phyloP scores from a whole-genome alignment of 371 early-diverging fungal genomes.

The Circinella umbellata region DNA sequence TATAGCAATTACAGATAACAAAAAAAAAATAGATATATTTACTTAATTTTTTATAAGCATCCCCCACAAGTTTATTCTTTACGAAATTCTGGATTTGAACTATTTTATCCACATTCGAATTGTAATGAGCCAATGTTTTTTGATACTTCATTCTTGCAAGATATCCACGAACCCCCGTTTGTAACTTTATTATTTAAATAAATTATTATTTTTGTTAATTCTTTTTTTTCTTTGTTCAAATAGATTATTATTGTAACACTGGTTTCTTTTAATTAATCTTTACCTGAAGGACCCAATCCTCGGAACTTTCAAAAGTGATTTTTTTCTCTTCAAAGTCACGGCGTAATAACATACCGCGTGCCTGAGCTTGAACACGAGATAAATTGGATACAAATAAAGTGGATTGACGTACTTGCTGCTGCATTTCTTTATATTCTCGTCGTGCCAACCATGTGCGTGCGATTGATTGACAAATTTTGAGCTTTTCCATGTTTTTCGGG shows the following conservation, averaged over 20 bases:
- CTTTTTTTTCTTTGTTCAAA: not conserved
- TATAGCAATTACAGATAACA: not conserved
- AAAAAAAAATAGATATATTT: conserved; percentile 22
- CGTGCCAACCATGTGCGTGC: conserved; percentile 62
- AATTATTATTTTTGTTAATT: not conserved
- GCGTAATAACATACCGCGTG: conserved; percentile 62
- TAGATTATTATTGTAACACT: no score
- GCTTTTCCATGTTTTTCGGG: conserved; percentile 32
- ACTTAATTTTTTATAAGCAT: conserved; percentile 84
- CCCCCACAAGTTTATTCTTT: conserved; percentile 78
- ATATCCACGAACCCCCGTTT: conserved; percentile 73
- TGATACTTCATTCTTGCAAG: conserved; percentile 64
- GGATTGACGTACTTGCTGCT: conserved; percentile 39
- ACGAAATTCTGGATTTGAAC: conserved; percentile 87
- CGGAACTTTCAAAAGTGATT: conserved; percentile 20
- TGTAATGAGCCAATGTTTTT: conserved; percentile 64
- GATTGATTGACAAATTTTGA: conserved; percentile 60
- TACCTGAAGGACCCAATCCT: conserved; percentile 34
- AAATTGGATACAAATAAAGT: conserved; percentile 31
- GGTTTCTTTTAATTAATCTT: not conserved
- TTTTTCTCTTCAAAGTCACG: conserved; percentile 36
- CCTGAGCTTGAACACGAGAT: conserved; percentile 66
- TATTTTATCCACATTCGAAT: conserved; percentile 72
- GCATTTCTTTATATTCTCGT: conserved; percentile 38
- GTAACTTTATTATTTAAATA: conserved; percentile 52